These are phyloP conservation scores for Moesziomyces sp. DNA, from an alignment of 1,284 basidiomycete species.

Conservation along the genomic window DNA sequence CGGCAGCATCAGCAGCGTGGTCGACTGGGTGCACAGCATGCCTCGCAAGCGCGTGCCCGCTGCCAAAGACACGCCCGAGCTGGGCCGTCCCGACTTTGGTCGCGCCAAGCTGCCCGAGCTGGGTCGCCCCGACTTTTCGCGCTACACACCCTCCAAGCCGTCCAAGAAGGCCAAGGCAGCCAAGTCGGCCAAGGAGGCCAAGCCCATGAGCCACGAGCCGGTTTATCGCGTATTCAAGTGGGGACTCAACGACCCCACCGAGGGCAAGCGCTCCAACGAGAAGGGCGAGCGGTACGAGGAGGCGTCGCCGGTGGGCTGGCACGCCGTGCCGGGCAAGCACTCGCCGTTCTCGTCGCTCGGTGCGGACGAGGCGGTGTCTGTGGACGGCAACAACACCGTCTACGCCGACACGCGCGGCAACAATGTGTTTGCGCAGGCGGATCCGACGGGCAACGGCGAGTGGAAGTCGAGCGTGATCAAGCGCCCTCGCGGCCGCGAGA, in stretches of 20 bases:
- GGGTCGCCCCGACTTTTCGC: conserved; percentile 49
- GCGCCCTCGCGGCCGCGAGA: conserved; percentile 44
- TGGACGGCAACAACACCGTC: conserved; percentile 38
- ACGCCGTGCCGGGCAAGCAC: conserved; percentile 47
- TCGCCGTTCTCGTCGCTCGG: conserved; percentile 36
- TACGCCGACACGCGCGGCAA: conserved; percentile 59
- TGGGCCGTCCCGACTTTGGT: conserved; percentile 30
- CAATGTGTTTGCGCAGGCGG: conserved; percentile 58
- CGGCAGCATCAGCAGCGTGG: conserved; percentile 49
- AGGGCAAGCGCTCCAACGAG: conserved; percentile 54
- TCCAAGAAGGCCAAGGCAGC: too few relatives aligned
- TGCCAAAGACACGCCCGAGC: conserved; percentile 8
- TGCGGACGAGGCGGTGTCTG: conserved; percentile 16
- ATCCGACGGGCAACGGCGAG: conserved; percentile 48
- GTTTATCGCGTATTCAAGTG: conserved; percentile 56
- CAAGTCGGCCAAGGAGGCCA: conserved; percentile 1
- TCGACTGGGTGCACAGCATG: conserved; percentile 59
- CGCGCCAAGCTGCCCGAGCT: conserved; percentile 36
- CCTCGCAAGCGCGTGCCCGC: conserved; percentile 23
- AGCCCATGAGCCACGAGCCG: conserved; percentile 36
- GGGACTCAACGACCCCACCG: conserved; percentile 59
- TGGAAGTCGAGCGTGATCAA: conserved; percentile 38
- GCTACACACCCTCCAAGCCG: conserved; percentile 22
- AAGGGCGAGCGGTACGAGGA: conserved; percentile 39
- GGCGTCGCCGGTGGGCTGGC: conserved; percentile 57